A percentile compares a stretch with the other conserved stretches of the same genome.
These are phyloP conservation scores for Solanum bulbocastanum DNA, from an alignment of 257 asterid genomes.

Conservation along the genomic window DNA sequence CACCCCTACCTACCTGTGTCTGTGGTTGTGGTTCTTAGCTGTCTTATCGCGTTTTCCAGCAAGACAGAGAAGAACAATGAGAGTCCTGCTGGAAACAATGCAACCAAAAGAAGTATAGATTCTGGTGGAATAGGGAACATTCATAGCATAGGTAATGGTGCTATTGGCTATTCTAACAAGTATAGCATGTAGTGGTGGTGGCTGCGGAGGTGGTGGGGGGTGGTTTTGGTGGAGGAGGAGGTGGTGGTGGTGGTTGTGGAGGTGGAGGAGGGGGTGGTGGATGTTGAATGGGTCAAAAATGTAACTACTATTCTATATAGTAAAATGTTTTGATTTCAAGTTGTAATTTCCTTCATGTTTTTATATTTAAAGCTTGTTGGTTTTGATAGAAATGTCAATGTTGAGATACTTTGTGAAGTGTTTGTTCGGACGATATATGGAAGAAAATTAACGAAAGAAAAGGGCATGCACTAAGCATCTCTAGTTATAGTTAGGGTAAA, in stretches of 20 bases:
- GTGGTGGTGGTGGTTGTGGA: neutral
- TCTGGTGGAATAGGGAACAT: neutral
- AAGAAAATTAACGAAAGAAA: neutral
- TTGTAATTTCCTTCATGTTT: neutral
- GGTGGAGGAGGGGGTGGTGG: neutral
- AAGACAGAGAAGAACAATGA: neutral
- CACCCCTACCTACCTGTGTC: no score
- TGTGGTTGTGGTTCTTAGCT: neutral
- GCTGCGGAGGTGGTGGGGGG: neutral
- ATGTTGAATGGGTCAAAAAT: neutral
- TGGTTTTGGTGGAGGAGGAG: neutral
- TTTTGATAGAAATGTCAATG: neutral
- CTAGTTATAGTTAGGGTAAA: no score
- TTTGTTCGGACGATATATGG: neutral
- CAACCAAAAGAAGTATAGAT: neutral
- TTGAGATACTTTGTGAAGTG: neutral
- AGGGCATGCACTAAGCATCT: rapidly evolving
- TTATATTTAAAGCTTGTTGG: neutral
- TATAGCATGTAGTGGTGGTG: neutral
- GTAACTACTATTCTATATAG: neutral
- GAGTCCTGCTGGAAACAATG: neutral
- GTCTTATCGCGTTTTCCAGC: neutral
- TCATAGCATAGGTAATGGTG: neutral
- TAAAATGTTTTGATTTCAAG: neutral
- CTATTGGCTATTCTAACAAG: neutral